These are phyloP conservation scores for Leccinum ochraceum DNA, from an alignment of 768 basidiomycete species.

Conservation along the genomic window DNA sequence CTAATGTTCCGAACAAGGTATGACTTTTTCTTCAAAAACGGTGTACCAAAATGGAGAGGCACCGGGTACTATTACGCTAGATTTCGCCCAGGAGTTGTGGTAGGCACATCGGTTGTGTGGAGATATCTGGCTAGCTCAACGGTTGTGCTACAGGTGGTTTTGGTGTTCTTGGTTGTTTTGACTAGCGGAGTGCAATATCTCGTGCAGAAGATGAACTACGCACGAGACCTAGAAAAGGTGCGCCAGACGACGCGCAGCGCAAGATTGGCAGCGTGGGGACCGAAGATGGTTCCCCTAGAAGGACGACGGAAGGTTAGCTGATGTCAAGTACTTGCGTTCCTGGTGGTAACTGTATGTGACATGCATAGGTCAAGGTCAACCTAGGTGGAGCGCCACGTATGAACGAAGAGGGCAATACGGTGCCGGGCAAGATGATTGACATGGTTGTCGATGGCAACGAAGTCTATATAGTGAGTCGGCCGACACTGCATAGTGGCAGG, in stretches of 20 bases:
- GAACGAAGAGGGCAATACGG: slow-evolving; percentile 57
- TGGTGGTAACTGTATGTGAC: slow-evolving; percentile 11
- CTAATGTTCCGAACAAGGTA: slow-evolving; percentile 49
- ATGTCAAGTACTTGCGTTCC: not conserved
- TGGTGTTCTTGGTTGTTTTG: slow-evolving; percentile 73
- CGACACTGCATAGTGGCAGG: slow-evolving; percentile 11
- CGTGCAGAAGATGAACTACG: slow-evolving; percentile 77
- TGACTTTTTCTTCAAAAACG: slow-evolving; percentile 96
- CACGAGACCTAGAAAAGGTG: slow-evolving; percentile 68
- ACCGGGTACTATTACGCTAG: slow-evolving; percentile 97
- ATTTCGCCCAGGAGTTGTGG: slow-evolving; percentile 90
- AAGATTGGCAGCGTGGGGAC: slow-evolving; percentile 79
- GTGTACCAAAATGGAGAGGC: slow-evolving; percentile 95
- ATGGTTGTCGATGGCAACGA: slow-evolving; percentile 78
- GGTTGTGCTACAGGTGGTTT: slow-evolving; percentile 55
- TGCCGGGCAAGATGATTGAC: slow-evolving; percentile 60
- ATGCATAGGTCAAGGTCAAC: slow-evolving; percentile 66
- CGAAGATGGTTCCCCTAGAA: slow-evolving; percentile 62
- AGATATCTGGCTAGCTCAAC: slow-evolving; percentile 1
- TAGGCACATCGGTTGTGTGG: slow-evolving; percentile 34
- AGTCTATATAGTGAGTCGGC: slow-evolving; percentile 70
- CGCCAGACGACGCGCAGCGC: slow-evolving; percentile 61
- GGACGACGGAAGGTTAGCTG: slow-evolving; percentile 66
- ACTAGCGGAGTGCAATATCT: slow-evolving; percentile 83
- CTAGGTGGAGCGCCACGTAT: slow-evolving; percentile 51